phyloP scores from a whole-genome alignment of 108 stramenopile species.

The Pseudonitzschia delicatissima region DNA sequence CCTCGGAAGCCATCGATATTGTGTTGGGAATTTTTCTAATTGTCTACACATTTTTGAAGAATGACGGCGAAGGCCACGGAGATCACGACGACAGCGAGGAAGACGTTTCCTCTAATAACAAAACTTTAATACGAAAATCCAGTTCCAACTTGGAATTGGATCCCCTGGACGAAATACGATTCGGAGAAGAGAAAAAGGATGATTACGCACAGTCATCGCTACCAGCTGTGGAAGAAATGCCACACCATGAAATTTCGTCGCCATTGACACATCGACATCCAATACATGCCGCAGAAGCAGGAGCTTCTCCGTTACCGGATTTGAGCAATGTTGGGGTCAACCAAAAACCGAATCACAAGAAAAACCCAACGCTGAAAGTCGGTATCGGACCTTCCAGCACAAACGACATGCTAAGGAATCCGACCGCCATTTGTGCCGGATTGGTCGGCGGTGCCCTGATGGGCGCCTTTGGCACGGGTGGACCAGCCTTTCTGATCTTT shows the following conservation, averaged over 20 bases:
- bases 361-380: background rate
- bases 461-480: constrained; percentile 1
- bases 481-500: background rate
- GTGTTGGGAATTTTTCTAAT: constrained; percentile 1
- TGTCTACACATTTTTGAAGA: background rate
- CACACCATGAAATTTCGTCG: background rate
- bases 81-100: background rate
- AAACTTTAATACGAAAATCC: background rate
- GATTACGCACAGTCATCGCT: background rate
- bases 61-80: background rate
- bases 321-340: background rate
- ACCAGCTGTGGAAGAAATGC: background rate
- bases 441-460: constrained; percentile 1
- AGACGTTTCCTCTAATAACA: background rate
- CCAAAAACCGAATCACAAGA: background rate
- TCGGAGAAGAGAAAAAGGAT: background rate
- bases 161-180: background rate
- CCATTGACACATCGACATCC: constrained; percentile 5
- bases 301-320: background rate
- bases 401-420: background rate
- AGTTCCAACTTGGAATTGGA: background rate
- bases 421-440: background rate
- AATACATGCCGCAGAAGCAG: background rate
- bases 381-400: background rate
- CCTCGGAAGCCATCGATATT: background rate